phyloP scores from a whole-genome alignment of 148 eudicot species.

The Silene uniflora region DNA sequence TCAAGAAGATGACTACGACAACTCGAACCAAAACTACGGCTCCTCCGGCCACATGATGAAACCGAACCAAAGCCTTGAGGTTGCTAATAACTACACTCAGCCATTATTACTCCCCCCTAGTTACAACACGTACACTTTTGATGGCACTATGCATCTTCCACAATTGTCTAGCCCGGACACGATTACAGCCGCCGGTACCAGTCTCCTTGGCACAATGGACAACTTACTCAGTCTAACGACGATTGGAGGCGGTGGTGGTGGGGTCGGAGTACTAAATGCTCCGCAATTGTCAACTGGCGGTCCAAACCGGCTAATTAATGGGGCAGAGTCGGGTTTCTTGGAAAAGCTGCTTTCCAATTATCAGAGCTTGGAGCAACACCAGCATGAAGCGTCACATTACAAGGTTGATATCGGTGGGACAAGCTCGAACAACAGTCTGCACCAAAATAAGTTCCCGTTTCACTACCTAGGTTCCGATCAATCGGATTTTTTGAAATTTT shows the following conservation, averaged over 20 bases:
- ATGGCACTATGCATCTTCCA: conserved; percentile 69
- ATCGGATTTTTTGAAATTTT: conserved; percentile 36
- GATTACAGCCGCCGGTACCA: neutral
- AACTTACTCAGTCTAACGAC: conserved; percentile 40
- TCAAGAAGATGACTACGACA: conserved; percentile 27
- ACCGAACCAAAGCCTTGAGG: neutral
- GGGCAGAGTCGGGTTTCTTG: conserved; percentile 63
- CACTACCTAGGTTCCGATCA: conserved; percentile 43
- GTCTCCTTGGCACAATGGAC: conserved; percentile 31
- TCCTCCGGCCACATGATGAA: conserved; percentile 20
- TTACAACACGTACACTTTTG: conserved; percentile 24
- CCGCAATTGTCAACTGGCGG: conserved; percentile 9
- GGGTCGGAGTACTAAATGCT: conserved; percentile 21
- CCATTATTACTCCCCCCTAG: conserved; percentile 27
- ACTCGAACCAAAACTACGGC: neutral
- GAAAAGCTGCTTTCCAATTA: conserved; percentile 76
- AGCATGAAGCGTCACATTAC: neutral
- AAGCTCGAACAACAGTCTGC: conserved; percentile 14
- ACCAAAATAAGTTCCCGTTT: conserved; percentile 48
- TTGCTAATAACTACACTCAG: conserved; percentile 12
- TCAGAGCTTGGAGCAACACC: conserved; percentile 41
- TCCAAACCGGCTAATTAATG: conserved; percentile 6
- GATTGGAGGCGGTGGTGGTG: neutral
- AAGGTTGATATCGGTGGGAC: conserved; percentile 27
- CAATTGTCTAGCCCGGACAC: conserved; percentile 60